These are phyloP conservation scores for Fusarium oxysporum DNA, from an alignment of 2,329 filamentous ascomycete species.

Conservation along the genomic window DNA sequence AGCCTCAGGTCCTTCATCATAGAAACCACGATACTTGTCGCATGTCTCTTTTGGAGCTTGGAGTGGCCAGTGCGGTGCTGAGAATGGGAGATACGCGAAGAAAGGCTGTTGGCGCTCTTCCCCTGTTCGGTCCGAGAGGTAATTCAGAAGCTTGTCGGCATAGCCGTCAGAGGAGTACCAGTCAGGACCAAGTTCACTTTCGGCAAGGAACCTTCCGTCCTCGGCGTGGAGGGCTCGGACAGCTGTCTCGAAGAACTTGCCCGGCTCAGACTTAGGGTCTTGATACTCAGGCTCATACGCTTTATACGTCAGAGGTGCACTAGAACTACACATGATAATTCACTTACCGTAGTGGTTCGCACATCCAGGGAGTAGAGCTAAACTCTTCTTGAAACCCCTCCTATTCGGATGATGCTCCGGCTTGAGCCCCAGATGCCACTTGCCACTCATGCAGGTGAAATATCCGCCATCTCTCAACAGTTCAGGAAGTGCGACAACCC, in stretches of 20 bases:
- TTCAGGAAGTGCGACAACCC: background rate
- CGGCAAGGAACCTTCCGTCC: background rate
- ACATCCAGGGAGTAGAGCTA: conserved; percentile 55
- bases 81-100: conserved; percentile 3
- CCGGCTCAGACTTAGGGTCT: background rate
- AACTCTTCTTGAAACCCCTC: conserved; percentile 31
- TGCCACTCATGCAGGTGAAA: background rate
- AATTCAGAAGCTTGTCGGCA: background rate
- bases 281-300: conserved; percentile 36
- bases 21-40: background rate
- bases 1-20: background rate
- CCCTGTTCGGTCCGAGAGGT: background rate
- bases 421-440: conserved; percentile 5
- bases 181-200: background rate
- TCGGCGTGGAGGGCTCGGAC: background rate
- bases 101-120: background rate
- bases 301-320: background rate
- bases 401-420: background rate
- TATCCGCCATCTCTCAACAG: background rate
- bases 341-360: conserved; percentile 60
- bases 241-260: background rate
- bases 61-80: background rate
- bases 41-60: background rate
- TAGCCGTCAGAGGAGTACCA: background rate
- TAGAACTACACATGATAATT: no score